Base-by-base conservation (phyloP, 1,139 yeast species). In the Lodderomyces elongisporus region DNA sequence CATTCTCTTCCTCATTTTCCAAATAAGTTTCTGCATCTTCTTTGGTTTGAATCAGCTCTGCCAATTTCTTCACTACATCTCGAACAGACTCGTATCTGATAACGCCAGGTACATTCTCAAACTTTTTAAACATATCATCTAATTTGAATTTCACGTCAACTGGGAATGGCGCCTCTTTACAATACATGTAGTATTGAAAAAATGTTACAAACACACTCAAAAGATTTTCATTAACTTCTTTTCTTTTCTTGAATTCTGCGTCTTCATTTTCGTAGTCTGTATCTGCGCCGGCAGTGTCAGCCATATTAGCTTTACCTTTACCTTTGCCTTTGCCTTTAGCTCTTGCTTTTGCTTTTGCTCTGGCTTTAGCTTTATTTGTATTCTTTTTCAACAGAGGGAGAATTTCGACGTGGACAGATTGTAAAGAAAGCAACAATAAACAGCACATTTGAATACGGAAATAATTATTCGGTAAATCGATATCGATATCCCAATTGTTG, bases 131-230 rank as follows among this genome's bases (percentile, higher is more conserved):
- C 22, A 72, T 60, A 32, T 66, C 71, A 21, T 53, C 54, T n/a
- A 84, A 48, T 30, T 63, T 69, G 45, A 77, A 78, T 34, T 73
- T 73, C 4, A 76, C 58, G 31, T 85, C 95, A 44, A 72, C 62
- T 0, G 95, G 89, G 22, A 85, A 37, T 1, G 85, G 85, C 30
- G 62, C 69, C 6, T 56, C 56, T 49, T 88, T 88, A 31, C 84
- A 73, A 51, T 69, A 74, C n/a, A 75, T 56, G 48, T 85, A 88
- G 51, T 76, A 87, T 48, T 87, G 94, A 42, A 87, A 79, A 46
- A 78, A 81, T 14, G 70, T 66, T 42, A 82, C 48, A 42, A 82
- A 74, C 3, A 70, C 52, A 5, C 60, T 58, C 18, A 80, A 43
- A 29, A 65, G 38, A 8, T 54, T 56, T 36, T 53, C 42, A 31